Evolutionary conservation across 345 rosid species (phyloP).

Genomic region (Laguncularia racemosa): DNA sequence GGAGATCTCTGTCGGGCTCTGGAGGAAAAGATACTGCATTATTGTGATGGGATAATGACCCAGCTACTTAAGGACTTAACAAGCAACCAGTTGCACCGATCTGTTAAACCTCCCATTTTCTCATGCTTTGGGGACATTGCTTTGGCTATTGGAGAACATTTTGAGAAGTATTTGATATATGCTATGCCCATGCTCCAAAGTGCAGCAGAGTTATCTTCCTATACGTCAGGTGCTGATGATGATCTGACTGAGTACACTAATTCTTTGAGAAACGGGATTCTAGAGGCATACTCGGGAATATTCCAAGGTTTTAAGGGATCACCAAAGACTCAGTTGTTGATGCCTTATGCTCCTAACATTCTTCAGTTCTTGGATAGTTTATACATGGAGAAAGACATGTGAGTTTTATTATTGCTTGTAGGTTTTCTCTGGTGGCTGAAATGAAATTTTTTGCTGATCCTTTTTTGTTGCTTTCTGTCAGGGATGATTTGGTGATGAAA

Average conservation of each 20-base stretch:
- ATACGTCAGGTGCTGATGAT: conserved; percentile 29
- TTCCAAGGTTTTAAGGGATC: conserved; percentile 46
- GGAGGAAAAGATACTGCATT: conserved; percentile 37
- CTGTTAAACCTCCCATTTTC: conserved; percentile 44
- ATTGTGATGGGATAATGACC: conserved; percentile 44
- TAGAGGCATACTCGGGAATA: conserved; percentile 44
- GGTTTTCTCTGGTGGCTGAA: not conserved
- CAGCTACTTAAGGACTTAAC: conserved; percentile 42
- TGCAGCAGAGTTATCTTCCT: conserved; percentile 42
- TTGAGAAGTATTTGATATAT: conserved; percentile 43
- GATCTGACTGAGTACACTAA: conserved; percentile 40
- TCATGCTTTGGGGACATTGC: conserved; percentile 45
- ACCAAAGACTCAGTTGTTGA: conserved; percentile 35
- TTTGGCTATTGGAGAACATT: conserved; percentile 40
- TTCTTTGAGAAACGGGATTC: conserved; percentile 37
- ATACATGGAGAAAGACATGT: conserved; percentile 41
- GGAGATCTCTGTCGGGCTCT: conserved; percentile 44
- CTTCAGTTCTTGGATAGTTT: conserved; percentile 42
- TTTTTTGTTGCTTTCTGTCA: conserved; percentile 10
- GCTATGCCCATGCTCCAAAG: conserved; percentile 50
- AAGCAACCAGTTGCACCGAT: conserved; percentile 40
- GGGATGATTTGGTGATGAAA: conserved; percentile 49
- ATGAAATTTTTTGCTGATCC: not conserved
- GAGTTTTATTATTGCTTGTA: conserved; percentile 8
- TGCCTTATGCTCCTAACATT: conserved; percentile 42